Evolutionary conservation across 2,329 filamentous ascomycete species (phyloP).

Genomic region (Curvularia spicifera): DNA sequence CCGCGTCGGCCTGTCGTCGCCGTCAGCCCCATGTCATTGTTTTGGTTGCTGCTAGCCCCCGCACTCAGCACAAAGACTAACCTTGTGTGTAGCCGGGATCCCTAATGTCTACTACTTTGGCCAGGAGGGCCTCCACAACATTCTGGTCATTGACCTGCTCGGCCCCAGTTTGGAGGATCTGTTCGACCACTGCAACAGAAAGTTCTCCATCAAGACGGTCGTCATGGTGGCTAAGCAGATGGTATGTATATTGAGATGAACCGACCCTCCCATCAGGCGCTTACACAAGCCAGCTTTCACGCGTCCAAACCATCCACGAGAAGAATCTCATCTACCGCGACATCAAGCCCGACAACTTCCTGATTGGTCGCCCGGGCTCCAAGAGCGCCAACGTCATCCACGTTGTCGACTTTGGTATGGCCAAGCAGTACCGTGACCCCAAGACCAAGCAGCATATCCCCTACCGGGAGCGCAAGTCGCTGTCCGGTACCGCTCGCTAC

Average conservation of each 20-base stretch:
- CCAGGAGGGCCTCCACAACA: constrained; percentile 98
- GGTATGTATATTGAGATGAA: constrained; percentile 60
- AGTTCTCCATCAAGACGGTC: constrained; percentile 96
- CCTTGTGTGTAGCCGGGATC: constrained; percentile 74
- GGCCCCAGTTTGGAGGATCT: constrained; percentile 95
- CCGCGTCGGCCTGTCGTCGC: background rate
- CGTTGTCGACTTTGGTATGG: constrained; percentile 99
- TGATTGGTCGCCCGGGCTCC: constrained; percentile 88
- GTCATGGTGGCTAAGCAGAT: constrained; percentile 99
- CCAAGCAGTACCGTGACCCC: constrained; percentile 97
- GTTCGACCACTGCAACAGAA: constrained; percentile 94
- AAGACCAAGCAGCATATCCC: constrained; percentile 99
- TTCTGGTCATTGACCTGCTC: constrained; percentile 95
- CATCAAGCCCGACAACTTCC: constrained; percentile 99
- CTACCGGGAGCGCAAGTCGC: constrained; percentile 93
- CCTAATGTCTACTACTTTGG: constrained; percentile 99
- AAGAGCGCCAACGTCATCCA: constrained; percentile 98
- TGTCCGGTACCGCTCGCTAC: constrained; percentile 95
- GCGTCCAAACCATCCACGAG: constrained; percentile 94
- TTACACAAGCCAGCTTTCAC: constrained; percentile 68
- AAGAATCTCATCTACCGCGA: constrained; percentile 99
- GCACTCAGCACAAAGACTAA: constrained; percentile 18
- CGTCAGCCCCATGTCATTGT: background rate
- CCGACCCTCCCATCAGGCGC: background rate
- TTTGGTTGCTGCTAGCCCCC: background rate